These are phyloP conservation scores for Thyridium curvatum DNA, from an alignment of 2,329 filamentous ascomycete species.

Conservation along the genomic window DNA sequence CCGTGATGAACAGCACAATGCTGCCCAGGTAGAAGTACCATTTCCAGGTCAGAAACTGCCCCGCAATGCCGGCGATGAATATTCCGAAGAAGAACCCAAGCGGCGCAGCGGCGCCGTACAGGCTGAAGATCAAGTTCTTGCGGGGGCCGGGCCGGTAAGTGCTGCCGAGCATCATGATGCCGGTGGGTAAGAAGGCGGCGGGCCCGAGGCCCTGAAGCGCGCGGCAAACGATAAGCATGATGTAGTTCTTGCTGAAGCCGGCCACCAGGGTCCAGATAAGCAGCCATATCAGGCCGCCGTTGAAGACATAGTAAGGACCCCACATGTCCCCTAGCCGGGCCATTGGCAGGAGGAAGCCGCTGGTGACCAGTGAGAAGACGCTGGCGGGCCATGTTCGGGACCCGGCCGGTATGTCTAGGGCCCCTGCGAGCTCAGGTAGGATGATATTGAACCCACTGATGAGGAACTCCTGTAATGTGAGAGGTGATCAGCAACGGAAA, in stretches of 20 bases:
- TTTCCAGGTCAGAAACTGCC: constrained; percentile 55
- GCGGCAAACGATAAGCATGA: constrained; percentile 67
- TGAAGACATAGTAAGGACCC: constrained; percentile 53
- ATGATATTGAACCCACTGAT: constrained; percentile 73
- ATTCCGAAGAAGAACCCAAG: constrained; percentile 59
- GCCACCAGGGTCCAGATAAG: constrained; percentile 60
- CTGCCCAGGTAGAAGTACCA: constrained; percentile 67
- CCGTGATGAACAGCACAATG: constrained; percentile 35
- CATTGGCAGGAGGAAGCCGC: constrained; percentile 52
- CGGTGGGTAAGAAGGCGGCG: constrained; percentile 64
- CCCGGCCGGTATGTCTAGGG: no score
- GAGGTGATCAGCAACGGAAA: not conserved
- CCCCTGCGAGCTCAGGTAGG: constrained; percentile 50
- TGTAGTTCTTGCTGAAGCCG: constrained; percentile 45
- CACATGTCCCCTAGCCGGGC: constrained; percentile 57
- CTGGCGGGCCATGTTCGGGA: constrained; percentile 34
- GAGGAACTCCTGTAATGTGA: constrained; percentile 56
- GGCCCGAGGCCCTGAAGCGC: constrained; percentile 67
- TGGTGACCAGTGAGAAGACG: constrained; percentile 49
- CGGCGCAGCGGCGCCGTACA: constrained; percentile 53
- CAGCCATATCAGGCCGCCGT: constrained; percentile 56
- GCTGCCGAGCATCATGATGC: constrained; percentile 62
- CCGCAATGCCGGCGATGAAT: constrained; percentile 56
- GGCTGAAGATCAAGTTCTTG: constrained; percentile 60
- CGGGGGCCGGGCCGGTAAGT: constrained; percentile 63